A percentile compares a stretch with the other conserved stretches of the same genome.
Evolutionary conservation across 352 stramenopile genomes (phyloP).

Genomic region (Globisporangium ultimum): DNA sequence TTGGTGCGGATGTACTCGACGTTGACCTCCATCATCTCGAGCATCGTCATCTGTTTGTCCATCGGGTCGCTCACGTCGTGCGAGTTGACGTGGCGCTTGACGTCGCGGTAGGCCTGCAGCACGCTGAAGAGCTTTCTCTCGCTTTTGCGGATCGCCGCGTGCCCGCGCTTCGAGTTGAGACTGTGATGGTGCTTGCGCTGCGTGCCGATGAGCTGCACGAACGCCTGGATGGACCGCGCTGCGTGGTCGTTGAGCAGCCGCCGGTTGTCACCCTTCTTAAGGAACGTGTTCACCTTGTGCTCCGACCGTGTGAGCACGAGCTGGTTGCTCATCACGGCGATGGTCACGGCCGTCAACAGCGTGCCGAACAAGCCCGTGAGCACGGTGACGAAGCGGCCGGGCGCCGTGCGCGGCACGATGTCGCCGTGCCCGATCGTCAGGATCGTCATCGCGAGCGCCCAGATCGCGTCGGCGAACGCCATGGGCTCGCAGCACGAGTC

Average conservation of each 20-base stretch:
- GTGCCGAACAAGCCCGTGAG: constrained; percentile 50
- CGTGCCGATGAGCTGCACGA: constrained; percentile 43
- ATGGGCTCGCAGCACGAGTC: constrained; percentile 60
- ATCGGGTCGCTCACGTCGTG: constrained; percentile 71
- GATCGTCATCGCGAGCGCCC: constrained; percentile 67
- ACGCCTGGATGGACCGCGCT: constrained; percentile 58
- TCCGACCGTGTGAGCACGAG: constrained; percentile 71
- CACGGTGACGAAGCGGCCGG: constrained; percentile 50
- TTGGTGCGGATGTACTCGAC: constrained; percentile 80
- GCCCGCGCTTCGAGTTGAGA: constrained; percentile 10
- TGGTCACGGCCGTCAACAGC: constrained; percentile 61
- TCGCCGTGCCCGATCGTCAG: constrained; percentile 77
- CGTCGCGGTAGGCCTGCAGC: constrained; percentile 48
- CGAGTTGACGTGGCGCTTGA: constrained; percentile 57
- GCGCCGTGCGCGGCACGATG: constrained; percentile 44
- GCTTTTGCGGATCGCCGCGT: constrained; percentile 14
- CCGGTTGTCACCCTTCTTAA: constrained; percentile 71
- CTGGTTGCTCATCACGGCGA: constrained; percentile 75
- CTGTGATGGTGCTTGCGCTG: constrained; percentile 30
- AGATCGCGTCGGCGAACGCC: constrained; percentile 46
- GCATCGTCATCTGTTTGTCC: constrained; percentile 83
- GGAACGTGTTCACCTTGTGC: constrained; percentile 78
- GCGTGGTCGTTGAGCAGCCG: constrained; percentile 56
- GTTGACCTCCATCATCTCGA: constrained; percentile 86
- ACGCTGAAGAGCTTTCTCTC: constrained; percentile 66